A percentile compares a stretch with the other conserved stretches of the same genome.
These are phyloP conservation scores for Butyriboletus loyo DNA, from an alignment of 768 basidiomycete species.

Conservation along the genomic window DNA sequence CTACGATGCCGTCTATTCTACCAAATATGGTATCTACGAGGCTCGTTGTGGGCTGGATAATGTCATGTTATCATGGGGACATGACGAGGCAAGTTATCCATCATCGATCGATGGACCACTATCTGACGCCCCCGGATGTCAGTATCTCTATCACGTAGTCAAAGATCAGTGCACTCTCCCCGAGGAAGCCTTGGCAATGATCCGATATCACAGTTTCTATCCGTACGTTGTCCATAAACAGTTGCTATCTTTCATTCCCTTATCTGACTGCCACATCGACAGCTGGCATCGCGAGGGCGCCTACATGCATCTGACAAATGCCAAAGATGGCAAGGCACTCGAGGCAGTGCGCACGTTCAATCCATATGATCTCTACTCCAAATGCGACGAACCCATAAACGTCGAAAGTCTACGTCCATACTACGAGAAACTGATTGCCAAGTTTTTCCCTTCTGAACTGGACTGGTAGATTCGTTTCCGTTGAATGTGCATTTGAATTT, in stretches of 20 bases:
- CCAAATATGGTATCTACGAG: constrained; percentile 72
- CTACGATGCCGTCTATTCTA: constrained; percentile 61
- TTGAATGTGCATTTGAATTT: not conserved
- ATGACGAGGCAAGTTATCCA: constrained; percentile 69
- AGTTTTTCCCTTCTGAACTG: constrained; percentile 79
- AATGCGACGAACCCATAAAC: constrained; percentile 68
- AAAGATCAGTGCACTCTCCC: constrained; percentile 83
- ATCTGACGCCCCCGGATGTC: constrained; percentile 4
- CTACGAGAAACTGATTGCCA: constrained; percentile 77
- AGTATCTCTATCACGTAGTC: constrained; percentile 84
- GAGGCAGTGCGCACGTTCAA: constrained; percentile 85
- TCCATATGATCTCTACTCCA: constrained; percentile 93
- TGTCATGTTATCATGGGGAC: constrained; percentile 88
- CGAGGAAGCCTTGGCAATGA: constrained; percentile 83
- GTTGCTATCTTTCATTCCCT: not conserved
- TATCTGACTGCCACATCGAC: constrained; percentile 1
- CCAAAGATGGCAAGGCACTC: constrained; percentile 60
- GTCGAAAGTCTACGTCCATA: constrained; percentile 71
- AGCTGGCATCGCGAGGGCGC: constrained; percentile 89
- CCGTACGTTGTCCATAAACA: constrained; percentile 45
- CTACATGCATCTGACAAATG: constrained; percentile 75
- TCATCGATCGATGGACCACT: constrained; percentile 1
- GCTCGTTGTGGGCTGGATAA: constrained; percentile 81
- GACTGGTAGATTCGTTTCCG: constrained; percentile 64
- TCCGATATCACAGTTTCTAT: constrained; percentile 93